Evolutionary conservation across 2,329 filamentous ascomycete genomes (phyloP).

Genomic region (Trichoderma harzianum): DNA sequence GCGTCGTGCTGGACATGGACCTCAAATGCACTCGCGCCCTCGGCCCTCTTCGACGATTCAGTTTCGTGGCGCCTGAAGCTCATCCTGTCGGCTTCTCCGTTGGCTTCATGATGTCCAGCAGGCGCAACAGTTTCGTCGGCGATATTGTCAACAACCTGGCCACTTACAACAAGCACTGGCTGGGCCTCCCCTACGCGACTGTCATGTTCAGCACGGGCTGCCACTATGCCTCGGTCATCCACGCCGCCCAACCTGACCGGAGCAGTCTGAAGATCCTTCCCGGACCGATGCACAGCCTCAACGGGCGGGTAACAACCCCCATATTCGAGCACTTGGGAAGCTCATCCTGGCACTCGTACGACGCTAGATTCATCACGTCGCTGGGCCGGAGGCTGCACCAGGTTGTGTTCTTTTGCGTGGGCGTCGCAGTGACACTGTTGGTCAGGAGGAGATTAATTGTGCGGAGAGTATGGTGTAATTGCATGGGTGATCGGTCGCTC

Average conservation of each 20-base stretch:
- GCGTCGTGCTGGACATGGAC: slow-evolving; percentile 26
- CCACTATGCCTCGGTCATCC: slow-evolving; percentile 42
- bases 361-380: slow-evolving; percentile 27
- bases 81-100: slow-evolving; percentile 40
- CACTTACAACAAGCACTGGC: slow-evolving; percentile 37
- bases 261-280: slow-evolving; percentile 35
- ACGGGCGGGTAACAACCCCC: slow-evolving; percentile 38
- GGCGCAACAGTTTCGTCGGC: slow-evolving; percentile 33
- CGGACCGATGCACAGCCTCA: slow-evolving; percentile 38
- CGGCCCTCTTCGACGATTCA: slow-evolving; percentile 39
- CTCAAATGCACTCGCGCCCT: slow-evolving; percentile 38
- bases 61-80: slow-evolving; percentile 40
- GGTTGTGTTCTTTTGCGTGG: slow-evolving; percentile 23
- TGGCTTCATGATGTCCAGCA: slow-evolving; percentile 40
- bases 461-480: slow-evolving; percentile 20
- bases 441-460: slow-evolving; percentile 21
- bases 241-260: slow-evolving; percentile 34
- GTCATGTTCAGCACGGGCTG: slow-evolving; percentile 44
- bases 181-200: slow-evolving; percentile 38
- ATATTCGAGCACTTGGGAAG: slow-evolving; percentile 41
- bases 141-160: slow-evolving; percentile 33
- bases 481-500: slow-evolving; percentile 1
- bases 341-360: slow-evolving; percentile 42
- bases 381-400: slow-evolving; percentile 21
- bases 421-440: slow-evolving; percentile 22